These are phyloP conservation scores for Sphenostylis stenocarpa DNA, from an alignment of 306 rosid genomes.

Conservation along the genomic window DNA sequence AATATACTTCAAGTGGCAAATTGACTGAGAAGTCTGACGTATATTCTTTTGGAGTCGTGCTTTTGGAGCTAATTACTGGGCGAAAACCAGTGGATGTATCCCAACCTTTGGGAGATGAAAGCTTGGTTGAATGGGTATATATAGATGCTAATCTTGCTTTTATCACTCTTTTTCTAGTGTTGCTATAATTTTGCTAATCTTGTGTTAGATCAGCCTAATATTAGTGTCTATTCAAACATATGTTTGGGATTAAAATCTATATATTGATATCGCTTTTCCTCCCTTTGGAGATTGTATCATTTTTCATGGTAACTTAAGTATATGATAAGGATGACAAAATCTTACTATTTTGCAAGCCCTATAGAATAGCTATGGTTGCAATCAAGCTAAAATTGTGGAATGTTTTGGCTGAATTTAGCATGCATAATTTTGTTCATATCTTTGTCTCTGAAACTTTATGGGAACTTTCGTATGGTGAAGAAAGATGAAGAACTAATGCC, in stretches of 20 bases:
- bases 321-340: not conserved
- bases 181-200: not conserved
- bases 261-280: not conserved
- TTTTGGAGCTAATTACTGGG: constrained; percentile 92
- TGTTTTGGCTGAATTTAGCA: not conserved
- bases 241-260: not conserved
- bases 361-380: not conserved
- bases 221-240: not conserved
- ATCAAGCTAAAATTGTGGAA: not conserved
- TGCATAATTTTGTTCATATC: not conserved
- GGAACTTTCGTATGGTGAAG: not conserved
- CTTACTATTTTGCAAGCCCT: not conserved
- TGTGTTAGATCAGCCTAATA: not conserved
- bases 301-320: not conserved
- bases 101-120: constrained; percentile 85
- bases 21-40: constrained; percentile 89
- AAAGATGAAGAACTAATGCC: not conserved
- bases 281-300: not conserved
- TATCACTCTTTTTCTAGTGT: not conserved
- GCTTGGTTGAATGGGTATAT: constrained; percentile 94
- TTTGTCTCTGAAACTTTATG: not conserved
- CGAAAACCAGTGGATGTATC: constrained; percentile 84
- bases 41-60: constrained; percentile 88
- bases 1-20: constrained; percentile 94
- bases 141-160: constrained; percentile 20